phyloP scores from a whole-genome alignment of 257 asterid genomes.

The Solanum sejunctum region DNA sequence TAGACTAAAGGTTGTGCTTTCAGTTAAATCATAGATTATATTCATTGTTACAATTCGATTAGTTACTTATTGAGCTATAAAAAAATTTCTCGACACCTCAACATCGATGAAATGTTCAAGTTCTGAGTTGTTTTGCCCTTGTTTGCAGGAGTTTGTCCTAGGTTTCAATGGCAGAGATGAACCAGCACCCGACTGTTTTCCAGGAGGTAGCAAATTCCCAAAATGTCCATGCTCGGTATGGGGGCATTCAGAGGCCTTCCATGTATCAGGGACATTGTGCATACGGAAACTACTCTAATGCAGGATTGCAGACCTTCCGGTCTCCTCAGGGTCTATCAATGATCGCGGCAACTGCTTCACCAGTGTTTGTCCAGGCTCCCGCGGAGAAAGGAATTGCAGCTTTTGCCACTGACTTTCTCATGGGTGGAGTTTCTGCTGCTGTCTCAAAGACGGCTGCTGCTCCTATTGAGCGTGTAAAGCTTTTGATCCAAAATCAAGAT shows the following conservation, averaged over 20 bases:
- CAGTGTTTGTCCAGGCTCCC: slow-evolving; percentile 13
- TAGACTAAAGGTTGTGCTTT: too few relatives aligned
- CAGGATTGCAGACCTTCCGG: slow-evolving; percentile 3
- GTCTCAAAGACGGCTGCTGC: too few relatives aligned
- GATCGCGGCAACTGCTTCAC: slow-evolving; percentile 5
- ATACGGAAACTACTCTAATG: slow-evolving; percentile 7
- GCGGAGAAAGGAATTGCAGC: not conserved
- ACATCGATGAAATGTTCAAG: too few relatives aligned
- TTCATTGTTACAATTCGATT: too few relatives aligned
- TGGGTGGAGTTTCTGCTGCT: too few relatives aligned
- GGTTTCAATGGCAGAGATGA: not conserved
- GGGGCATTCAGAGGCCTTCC: slow-evolving; percentile 3
- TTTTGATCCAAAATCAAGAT: too few relatives aligned
- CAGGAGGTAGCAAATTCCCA: slow-evolving; percentile 5
- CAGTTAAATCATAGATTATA: too few relatives aligned
- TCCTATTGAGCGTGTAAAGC: too few relatives aligned
- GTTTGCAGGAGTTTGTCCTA: not conserved
- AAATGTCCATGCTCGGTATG: slow-evolving; percentile 3
- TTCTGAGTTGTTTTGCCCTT: not conserved
- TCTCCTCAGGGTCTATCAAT: not conserved
- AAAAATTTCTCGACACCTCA: too few relatives aligned
- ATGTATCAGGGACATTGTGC: not conserved
- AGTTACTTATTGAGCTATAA: too few relatives aligned
- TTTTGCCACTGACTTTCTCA: too few relatives aligned
- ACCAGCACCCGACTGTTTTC: slow-evolving; percentile 5